phyloP scores from a whole-genome alignment of 805 yeast species.

The Sugiyamaella qingdaonensis region DNA sequence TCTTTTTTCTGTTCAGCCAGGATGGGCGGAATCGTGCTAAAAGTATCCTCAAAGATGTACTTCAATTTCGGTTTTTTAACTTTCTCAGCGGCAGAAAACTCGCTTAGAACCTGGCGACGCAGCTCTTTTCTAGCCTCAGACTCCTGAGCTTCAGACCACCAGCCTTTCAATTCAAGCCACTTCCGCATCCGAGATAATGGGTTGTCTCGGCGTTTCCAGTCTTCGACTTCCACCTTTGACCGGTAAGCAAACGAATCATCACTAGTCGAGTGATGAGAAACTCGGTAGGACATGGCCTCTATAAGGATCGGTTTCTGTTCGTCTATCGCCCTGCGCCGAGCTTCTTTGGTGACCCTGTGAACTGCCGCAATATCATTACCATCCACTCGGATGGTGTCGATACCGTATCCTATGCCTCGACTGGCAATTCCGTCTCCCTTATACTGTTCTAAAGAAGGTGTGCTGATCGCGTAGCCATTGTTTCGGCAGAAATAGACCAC shows the following conservation, averaged over 20 bases:
- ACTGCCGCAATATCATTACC: constrained; percentile 34
- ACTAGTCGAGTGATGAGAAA: constrained; percentile 34
- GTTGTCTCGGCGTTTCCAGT: constrained; percentile 33
- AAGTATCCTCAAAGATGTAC: constrained; percentile 27
- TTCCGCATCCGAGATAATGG: constrained; percentile 32
- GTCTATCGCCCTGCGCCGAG: constrained; percentile 26
- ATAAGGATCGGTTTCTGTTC: constrained; percentile 29
- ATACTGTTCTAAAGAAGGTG: constrained; percentile 33
- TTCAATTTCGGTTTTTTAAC: constrained; percentile 27
- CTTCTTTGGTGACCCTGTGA: constrained; percentile 26
- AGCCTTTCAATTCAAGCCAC: constrained; percentile 27
- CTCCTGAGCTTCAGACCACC: constrained; percentile 33
- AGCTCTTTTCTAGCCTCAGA: constrained; percentile 21
- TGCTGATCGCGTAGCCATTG: constrained; percentile 36
- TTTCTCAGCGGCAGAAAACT: constrained; percentile 31
- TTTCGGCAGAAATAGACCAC: constrained; percentile 33
- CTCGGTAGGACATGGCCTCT: constrained; percentile 36
- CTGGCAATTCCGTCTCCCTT: constrained; percentile 35
- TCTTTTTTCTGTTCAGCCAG: constrained; percentile 28
- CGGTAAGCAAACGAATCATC: constrained; percentile 36
- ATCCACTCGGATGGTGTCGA: constrained; percentile 34
- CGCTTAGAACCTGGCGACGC: constrained; percentile 25
- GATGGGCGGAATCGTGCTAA: constrained; percentile 22
- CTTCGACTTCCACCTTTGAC: constrained; percentile 31
- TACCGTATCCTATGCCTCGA: constrained; percentile 34